Evolutionary conservation across 768 basidiomycete species (phyloP).

Genomic region (Stropharia rugosoannulata): DNA sequence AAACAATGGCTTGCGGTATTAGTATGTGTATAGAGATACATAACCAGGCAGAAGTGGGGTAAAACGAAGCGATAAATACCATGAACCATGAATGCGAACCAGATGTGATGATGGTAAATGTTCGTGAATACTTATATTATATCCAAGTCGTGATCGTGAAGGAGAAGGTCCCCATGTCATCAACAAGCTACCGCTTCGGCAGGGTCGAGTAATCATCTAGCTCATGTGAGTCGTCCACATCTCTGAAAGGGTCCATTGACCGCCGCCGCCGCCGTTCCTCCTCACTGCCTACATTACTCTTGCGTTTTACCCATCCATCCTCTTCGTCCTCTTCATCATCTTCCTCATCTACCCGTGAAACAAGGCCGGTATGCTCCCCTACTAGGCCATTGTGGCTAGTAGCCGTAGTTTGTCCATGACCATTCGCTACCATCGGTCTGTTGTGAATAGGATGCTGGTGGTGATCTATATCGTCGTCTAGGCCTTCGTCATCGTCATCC

Average conservation of each 20-base stretch:
- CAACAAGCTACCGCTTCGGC: constrained; percentile 8
- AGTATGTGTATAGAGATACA: no score
- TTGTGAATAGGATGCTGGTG: constrained; percentile 38
- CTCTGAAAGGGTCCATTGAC: constrained; percentile 29
- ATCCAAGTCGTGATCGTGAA: constrained; percentile 1
- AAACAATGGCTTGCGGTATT: no score
- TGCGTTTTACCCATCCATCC: constrained; percentile 10
- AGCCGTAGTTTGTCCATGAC: constrained; percentile 8
- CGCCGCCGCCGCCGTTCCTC: constrained; percentile 17
- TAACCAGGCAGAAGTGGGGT: not conserved
- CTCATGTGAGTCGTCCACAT: constrained; percentile 17
- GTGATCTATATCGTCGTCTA: constrained; percentile 44
- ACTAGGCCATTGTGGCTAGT: constrained; percentile 7
- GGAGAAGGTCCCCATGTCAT: not conserved
- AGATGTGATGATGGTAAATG: not conserved
- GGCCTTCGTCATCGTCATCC: constrained; percentile 36
- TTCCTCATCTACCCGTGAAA: constrained; percentile 4
- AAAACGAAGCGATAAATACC: not conserved
- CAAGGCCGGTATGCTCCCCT: constrained; percentile 18
- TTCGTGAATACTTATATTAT: not conserved
- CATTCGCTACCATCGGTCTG: constrained; percentile 1
- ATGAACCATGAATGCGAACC: not conserved
- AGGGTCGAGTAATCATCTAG: constrained; percentile 3
- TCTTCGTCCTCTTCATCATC: constrained; percentile 8
- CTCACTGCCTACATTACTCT: not conserved